Evolutionary conservation across 352 stramenopile genomes (phyloP).

Genomic region (Pilasporangium apinafurcum): DNA sequence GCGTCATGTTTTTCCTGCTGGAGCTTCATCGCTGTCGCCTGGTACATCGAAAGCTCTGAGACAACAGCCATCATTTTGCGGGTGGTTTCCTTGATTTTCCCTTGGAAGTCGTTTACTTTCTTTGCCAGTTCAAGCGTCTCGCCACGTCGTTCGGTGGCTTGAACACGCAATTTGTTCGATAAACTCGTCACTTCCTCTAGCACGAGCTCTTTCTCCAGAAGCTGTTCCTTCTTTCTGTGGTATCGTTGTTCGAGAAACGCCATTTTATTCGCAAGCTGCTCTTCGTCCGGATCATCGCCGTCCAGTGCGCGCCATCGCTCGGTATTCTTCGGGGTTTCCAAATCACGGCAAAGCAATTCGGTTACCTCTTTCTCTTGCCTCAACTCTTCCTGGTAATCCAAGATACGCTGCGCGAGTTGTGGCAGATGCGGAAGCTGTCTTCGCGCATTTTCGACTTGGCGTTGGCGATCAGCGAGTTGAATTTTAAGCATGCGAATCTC

Average conservation of each 20-base stretch:
- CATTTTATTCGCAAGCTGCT: constrained; percentile 84
- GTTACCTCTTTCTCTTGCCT: constrained; percentile 82
- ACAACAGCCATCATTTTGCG: constrained; percentile 94
- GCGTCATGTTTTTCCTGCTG: constrained; percentile 88
- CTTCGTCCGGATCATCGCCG: constrained; percentile 86
- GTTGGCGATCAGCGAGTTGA: constrained; percentile 57
- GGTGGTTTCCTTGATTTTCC: constrained; percentile 87
- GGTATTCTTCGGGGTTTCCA: constrained; percentile 88
- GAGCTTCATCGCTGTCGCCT: constrained; percentile 92
- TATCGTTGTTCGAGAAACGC: constrained; percentile 82
- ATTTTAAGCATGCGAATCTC: constrained; percentile 77
- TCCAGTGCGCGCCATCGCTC: constrained; percentile 85
- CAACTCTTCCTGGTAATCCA: constrained; percentile 78
- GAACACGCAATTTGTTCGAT: constrained; percentile 76
- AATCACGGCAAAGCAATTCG: constrained; percentile 83
- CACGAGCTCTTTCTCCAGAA: constrained; percentile 93
- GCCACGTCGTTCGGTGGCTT: constrained; percentile 68
- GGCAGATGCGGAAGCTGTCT: constrained; percentile 75
- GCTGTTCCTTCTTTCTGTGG: constrained; percentile 88
- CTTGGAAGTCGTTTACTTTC: constrained; percentile 89
- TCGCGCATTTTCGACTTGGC: constrained; percentile 67
- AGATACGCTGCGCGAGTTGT: constrained; percentile 73
- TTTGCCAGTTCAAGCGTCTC: constrained; percentile 83
- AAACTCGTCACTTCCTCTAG: constrained; percentile 90
- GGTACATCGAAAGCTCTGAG: constrained; percentile 93